Conservation (phyloP, 1,284 basidiomycete genomes). For the Erythrobasidium hasegawianum region DNA sequence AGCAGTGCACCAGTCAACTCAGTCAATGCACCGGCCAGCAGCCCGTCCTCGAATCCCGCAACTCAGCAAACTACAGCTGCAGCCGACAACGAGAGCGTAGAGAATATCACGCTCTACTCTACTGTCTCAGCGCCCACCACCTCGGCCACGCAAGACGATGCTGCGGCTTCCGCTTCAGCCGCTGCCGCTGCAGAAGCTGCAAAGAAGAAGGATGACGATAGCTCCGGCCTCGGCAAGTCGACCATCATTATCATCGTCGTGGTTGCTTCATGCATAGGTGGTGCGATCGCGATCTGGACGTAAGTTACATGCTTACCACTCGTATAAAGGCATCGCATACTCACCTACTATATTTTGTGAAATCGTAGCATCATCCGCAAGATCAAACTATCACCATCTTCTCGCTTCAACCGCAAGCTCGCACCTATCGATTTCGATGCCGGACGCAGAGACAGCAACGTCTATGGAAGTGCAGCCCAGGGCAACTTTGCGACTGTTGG, state of each 20-base stretch:
- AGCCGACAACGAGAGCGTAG: neutral
- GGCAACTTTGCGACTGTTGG: constrained; percentile 4
- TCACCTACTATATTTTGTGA: neutral
- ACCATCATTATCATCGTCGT: constrained; percentile 34
- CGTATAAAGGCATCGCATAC: too few relatives aligned
- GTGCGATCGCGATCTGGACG: constrained; percentile 34
- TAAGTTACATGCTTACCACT: too few relatives aligned
- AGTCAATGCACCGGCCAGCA: too few relatives aligned
- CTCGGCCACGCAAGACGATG: neutral
- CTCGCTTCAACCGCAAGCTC: constrained; percentile 28
- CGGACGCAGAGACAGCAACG: constrained; percentile 7
- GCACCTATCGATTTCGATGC: constrained; percentile 25
- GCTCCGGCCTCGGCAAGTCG: constrained; percentile 14
- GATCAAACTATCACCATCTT: constrained; percentile 27
- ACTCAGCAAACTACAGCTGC: neutral
- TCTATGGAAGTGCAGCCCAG: neutral
- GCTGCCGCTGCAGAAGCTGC: neutral
- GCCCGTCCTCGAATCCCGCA: too few relatives aligned
- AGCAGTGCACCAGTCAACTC: too few relatives aligned
- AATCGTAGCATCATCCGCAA: constrained; percentile 31
- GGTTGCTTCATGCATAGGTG: constrained; percentile 27
- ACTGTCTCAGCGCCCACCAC: neutral
- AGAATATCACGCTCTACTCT: neutral
- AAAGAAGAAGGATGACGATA: neutral
- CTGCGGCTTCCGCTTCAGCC: constrained; percentile 14